Evolutionary conservation across 2,329 filamentous ascomycete species (phyloP).

Genomic region (Alternaria conjuncta): DNA sequence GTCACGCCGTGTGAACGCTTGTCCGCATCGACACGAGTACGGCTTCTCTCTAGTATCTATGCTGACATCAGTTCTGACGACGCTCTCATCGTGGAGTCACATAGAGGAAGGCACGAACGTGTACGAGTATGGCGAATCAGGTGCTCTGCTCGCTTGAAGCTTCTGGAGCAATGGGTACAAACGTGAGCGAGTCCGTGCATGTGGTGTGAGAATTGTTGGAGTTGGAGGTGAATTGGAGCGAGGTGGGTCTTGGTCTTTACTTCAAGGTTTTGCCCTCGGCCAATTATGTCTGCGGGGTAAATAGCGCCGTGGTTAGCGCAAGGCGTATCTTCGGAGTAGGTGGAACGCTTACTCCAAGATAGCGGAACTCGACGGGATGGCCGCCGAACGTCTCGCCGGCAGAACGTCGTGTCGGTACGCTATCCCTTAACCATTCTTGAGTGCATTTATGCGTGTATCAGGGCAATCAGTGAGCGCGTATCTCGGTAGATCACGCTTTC

Average conservation of each 20-base stretch:
- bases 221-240: conserved; percentile 24
- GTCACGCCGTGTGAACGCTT: conserved; percentile 37
- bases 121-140: conserved; percentile 40
- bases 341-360: conserved; percentile 2
- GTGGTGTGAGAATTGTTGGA: conserved; percentile 23
- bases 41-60: conserved; percentile 42
- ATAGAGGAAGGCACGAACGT: conserved; percentile 26
- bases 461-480: not conserved
- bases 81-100: not conserved
- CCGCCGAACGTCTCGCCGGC: not conserved
- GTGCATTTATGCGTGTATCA: not conserved
- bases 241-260: conserved; percentile 7
- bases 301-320: not conserved
- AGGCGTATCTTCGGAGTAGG: not conserved
- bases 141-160: conserved; percentile 41
- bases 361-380: not conserved
- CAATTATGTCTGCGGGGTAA: conserved; percentile 2
- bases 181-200: conserved; percentile 36
- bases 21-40: conserved; percentile 35
- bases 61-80: conserved; percentile 15
- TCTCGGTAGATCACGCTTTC: not conserved
- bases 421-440: not conserved
- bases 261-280: conserved; percentile 5
- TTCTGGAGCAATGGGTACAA: conserved; percentile 34
- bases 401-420: not conserved